Conservation (phyloP, 441 rosid genomes). For the Croton setiger region DNA sequence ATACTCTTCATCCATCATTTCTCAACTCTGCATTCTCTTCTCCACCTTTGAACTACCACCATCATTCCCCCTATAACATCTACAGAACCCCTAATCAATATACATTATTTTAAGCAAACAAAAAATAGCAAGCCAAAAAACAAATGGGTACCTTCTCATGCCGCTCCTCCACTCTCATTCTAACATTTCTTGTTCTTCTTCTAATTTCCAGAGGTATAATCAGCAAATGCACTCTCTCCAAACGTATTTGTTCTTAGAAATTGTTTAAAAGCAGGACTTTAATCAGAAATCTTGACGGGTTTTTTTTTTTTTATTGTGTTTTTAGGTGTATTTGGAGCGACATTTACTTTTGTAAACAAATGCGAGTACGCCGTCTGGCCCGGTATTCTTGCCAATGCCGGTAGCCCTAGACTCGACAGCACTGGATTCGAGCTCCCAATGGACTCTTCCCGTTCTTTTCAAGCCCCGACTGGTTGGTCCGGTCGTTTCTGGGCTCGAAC, state of each 20-base stretch:
- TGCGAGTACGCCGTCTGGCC: conserved; percentile 94
- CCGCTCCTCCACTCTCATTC: conserved; percentile 17
- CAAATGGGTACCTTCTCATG: conserved; percentile 36
- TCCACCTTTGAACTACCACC: background rate
- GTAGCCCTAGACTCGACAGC: conserved; percentile 55
- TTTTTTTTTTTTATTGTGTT: background rate
- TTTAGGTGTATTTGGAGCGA: conserved; percentile 42
- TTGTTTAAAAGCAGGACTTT: too few relatives aligned
- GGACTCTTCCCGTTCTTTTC: conserved; percentile 48
- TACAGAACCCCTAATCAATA: background rate
- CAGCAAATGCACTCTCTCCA: background rate
- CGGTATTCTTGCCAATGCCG: conserved; percentile 84
- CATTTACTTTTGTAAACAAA: conserved; percentile 63
- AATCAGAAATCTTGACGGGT: background rate
- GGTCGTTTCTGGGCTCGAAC: conserved; percentile 97
- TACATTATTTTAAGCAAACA: background rate
- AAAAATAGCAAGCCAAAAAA: background rate
- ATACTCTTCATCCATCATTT: background rate
- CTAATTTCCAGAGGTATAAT: conserved; percentile 39
- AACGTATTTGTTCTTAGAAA: background rate
- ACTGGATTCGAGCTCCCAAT: conserved; percentile 74
- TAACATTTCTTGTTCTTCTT: conserved; percentile 35
- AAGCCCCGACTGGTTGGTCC: conserved; percentile 89
- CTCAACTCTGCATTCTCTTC: conserved; percentile 16
- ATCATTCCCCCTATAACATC: background rate